Evolutionary conservation across 140 eudicot species (phyloP), one percentile per base, ranked within the genome.

Genomic region (Cichorium intybus): DNA sequence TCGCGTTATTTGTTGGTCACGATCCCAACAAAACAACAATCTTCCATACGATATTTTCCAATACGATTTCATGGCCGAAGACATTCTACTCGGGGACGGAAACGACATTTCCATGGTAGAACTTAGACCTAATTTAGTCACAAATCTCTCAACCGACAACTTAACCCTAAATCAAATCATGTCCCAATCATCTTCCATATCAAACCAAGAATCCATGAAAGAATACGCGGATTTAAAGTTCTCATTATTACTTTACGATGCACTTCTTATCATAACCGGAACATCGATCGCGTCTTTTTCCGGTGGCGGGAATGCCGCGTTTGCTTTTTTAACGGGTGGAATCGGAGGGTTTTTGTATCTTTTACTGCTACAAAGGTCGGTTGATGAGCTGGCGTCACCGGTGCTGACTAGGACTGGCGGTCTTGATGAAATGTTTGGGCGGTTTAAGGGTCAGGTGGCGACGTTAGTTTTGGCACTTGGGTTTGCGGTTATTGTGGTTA

Each of bases 121-220:
- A 77, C 80, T 88, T 48, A 82, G 84, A 79, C 99, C 99, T 14
- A 29, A 58, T 54, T 26, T 47, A 7, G 64, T 85, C 3, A 75
- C 86, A 1, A 56, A 83, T 49, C 60, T 83, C 22, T 81, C 86
- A n/a, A 70, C 52, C 16, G 80, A 82, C 55, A 70, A 74, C 56
- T 28, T 70, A n/a, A 23, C 71, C 17, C 54, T 60, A 24, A 56
- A 58, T 27, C 62, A 53, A 29, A 72, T 60, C 27, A 54, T 79
- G 64, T 56, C 71, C 5, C 29, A 37, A 10, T 41, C 77, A 17
- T 57, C 53, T 34, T 78, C 75, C 31, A 39, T 46, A 46, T 74
- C 99, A 35, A 83, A 79, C 5, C 90, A 93, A 76, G 90, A 93
- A 73, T 81, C 93, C 84, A 93, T 93, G 99, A 88, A 75, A 80